A percentile compares a stretch with the other conserved stretches of the same genome.
phyloP scores from a whole-genome alignment of 164 flowering plant species.

The Amborella trichopoda region DNA sequence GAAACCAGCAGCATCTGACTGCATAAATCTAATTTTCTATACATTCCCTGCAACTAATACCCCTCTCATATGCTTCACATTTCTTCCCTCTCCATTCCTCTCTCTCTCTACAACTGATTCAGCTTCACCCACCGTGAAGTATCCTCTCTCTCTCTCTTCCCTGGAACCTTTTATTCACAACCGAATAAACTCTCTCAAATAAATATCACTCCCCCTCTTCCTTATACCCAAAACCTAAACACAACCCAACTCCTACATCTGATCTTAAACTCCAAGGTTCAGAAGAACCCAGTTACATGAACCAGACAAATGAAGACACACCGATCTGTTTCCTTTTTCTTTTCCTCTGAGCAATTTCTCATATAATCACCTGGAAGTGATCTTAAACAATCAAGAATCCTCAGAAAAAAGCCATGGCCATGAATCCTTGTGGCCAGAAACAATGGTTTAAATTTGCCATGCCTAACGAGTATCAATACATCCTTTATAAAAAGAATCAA shows the following conservation, averaged over 20 bases:
- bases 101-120: too few species aligned
- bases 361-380: too few species aligned
- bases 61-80: background rate
- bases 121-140: too few species aligned
- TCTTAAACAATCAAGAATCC: background rate
- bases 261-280: background rate
- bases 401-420: background rate
- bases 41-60: background rate
- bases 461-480: too few species aligned
- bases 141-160: background rate
- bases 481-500: background rate
- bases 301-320: background rate
- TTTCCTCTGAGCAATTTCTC: background rate
- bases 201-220: conserved; percentile 1
- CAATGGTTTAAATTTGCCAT: background rate
- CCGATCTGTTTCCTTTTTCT: background rate
- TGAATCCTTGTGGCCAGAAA: background rate
- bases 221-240: background rate
- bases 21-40: background rate
- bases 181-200: conserved; percentile 3
- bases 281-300: background rate
- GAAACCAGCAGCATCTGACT: background rate
- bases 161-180: background rate
- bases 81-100: background rate
- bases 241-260: background rate